Conservation (phyloP, 2,329 filamentous ascomycete species). For the Neofusicoccum kwambonambiense region DNA sequence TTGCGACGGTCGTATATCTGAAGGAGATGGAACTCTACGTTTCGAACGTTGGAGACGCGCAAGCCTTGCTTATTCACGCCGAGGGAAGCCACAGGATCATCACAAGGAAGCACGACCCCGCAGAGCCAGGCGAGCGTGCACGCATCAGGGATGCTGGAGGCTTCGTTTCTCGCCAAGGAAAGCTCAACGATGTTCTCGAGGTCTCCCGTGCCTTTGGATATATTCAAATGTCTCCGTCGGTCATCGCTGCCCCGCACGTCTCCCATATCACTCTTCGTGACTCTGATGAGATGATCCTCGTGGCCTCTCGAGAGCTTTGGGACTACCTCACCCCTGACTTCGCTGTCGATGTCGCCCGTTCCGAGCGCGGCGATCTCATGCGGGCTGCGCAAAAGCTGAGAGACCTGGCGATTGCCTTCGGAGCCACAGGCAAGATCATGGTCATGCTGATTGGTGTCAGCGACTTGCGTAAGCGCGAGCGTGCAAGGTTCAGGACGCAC, state of each 20-base stretch:
- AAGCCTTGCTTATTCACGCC: constrained; percentile 91
- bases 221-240: constrained; percentile 84
- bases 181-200: constrained; percentile 85
- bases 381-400: constrained; percentile 89
- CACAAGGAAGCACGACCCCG: constrained; percentile 90
- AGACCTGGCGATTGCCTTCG: constrained; percentile 93
- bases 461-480: constrained; percentile 83
- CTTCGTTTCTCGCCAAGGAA: constrained; percentile 92
- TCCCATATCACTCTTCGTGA: constrained; percentile 76
- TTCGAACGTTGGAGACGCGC: constrained; percentile 91
- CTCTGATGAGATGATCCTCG: constrained; percentile 87
- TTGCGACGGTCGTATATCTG: constrained; percentile 88
- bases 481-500: constrained; percentile 71
- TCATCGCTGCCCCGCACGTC: constrained; percentile 87
- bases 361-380: constrained; percentile 88
- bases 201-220: constrained; percentile 96
- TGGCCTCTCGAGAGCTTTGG: constrained; percentile 93
- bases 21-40: constrained; percentile 88
- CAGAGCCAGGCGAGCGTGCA: constrained; percentile 77
- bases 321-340: constrained; percentile 88
- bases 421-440: constrained; percentile 93
- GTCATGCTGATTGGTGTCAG: constrained; percentile 96
- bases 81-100: constrained; percentile 81
- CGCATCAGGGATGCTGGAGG: constrained; percentile 93
- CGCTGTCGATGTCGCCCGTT: constrained; percentile 85